These are phyloP conservation scores for Mariannaea sp. DNA, from an alignment of 2,329 filamentous ascomycete species.

Conservation along the genomic window DNA sequence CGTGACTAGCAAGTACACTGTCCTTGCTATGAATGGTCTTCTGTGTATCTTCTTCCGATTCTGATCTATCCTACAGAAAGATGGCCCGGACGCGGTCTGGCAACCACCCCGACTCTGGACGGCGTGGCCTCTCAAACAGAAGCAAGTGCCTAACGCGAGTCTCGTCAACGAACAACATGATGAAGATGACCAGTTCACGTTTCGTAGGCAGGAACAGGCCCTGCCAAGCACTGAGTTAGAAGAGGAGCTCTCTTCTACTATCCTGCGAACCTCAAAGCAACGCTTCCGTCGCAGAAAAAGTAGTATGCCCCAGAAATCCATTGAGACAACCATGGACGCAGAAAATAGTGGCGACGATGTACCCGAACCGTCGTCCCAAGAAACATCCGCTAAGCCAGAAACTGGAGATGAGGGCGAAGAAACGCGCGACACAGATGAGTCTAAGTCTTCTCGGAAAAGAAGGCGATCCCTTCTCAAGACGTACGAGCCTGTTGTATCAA, in stretches of 20 bases:
- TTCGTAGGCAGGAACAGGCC: slow-evolving; percentile 49
- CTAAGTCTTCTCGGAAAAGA: neutral
- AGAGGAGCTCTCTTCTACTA: slow-evolving; percentile 69
- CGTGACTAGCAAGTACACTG: too few relatives aligned
- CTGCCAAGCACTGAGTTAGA: slow-evolving; percentile 67
- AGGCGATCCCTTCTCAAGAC: slow-evolving; percentile 26
- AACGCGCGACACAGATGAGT: slow-evolving; percentile 13
- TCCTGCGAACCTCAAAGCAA: slow-evolving; percentile 70
- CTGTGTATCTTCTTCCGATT: too few relatives aligned
- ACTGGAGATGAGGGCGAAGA: slow-evolving; percentile 28
- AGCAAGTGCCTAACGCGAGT: slow-evolving; percentile 62
- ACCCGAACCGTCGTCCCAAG: slow-evolving; percentile 16
- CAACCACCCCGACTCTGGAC: slow-evolving; percentile 70
- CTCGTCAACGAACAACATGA: slow-evolving; percentile 55
- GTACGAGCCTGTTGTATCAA: slow-evolving; percentile 60
- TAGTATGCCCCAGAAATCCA: slow-evolving; percentile 28
- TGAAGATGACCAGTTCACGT: slow-evolving; percentile 56
- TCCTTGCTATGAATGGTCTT: too few relatives aligned
- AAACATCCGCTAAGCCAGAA: slow-evolving; percentile 25
- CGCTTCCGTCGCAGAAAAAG: slow-evolving; percentile 52
- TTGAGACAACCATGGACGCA: slow-evolving; percentile 17
- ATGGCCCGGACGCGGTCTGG: slow-evolving; percentile 48
- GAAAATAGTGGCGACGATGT: slow-evolving; percentile 20
- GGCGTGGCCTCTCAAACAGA: slow-evolving; percentile 77
- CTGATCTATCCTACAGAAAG: slow-evolving; percentile 28